A percentile compares a stretch with the other conserved stretches of the same genome.
phyloP scores from a whole-genome alignment of 345 rosid genomes.

The Citrus inodora region DNA sequence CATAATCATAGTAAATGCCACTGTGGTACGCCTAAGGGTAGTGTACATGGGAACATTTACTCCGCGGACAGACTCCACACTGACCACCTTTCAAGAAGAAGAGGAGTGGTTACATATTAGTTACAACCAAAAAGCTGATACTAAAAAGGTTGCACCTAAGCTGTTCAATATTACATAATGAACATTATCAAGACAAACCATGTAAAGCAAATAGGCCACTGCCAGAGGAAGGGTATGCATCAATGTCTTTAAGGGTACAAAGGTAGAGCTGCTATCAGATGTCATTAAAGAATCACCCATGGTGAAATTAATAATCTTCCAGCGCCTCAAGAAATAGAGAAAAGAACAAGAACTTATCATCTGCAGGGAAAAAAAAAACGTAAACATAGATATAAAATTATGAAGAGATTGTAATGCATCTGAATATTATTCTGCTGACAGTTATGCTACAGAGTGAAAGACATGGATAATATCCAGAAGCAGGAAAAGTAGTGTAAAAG shows the following conservation, averaged over 20 bases:
- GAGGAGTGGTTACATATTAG: slow-evolving; percentile 12
- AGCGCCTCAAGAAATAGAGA: slow-evolving; percentile 63
- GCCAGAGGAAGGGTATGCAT: slow-evolving; percentile 76
- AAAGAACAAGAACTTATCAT: slow-evolving; percentile 76
- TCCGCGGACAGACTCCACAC: slow-evolving; percentile 94
- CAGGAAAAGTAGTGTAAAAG: not conserved
- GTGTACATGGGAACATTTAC: slow-evolving; percentile 99
- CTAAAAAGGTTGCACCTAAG: not conserved
- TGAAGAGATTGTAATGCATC: not conserved
- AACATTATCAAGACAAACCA: slow-evolving; percentile 46
- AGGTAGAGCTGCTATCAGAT: slow-evolving; percentile 42
- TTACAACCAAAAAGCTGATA: not conserved
- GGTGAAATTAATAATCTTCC: slow-evolving; percentile 64
- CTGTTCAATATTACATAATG: not conserved
- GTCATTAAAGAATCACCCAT: slow-evolving; percentile 46
- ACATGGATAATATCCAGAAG: not conserved
- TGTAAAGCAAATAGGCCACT: slow-evolving; percentile 76
- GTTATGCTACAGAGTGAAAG: not conserved
- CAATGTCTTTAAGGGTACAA: slow-evolving; percentile 71
- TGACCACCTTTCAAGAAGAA: slow-evolving; percentile 67
- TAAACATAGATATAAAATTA: not conserved
- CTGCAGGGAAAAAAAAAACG: slow-evolving; percentile 26
- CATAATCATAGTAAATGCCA: slow-evolving; percentile 88
- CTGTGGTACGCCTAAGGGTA: slow-evolving; percentile 92
- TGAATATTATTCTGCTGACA: not conserved